Conservation (phyloP, 1,284 basidiomycete species). For the Moniliophthora roreri region DNA sequence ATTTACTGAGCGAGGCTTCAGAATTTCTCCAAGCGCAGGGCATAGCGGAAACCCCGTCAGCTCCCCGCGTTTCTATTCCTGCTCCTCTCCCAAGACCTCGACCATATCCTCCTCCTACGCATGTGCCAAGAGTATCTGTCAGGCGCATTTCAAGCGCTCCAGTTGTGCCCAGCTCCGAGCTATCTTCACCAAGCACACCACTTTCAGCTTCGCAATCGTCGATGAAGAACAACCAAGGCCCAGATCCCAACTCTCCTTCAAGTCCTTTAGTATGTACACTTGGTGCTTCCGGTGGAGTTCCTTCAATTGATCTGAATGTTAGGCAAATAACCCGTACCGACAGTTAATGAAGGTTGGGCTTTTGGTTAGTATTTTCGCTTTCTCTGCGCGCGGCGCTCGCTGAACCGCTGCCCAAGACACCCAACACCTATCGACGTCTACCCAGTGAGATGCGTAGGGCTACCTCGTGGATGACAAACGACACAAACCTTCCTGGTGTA, state of each 20-base stretch:
- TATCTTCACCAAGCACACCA: constrained; percentile 8
- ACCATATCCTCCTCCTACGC: too few relatives aligned
- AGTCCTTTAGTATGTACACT: too few relatives aligned
- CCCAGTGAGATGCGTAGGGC: background rate
- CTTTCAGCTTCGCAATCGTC: background rate
- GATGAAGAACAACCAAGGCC: too few relatives aligned
- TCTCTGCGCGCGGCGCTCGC: background rate
- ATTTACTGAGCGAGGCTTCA: constrained; percentile 15
- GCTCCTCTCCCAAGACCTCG: constrained; percentile 2
- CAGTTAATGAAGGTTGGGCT: too few relatives aligned
- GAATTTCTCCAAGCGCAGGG: constrained; percentile 46
- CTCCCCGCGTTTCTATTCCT: constrained; percentile 17
- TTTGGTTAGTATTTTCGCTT: too few relatives aligned
- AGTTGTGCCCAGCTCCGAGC: constrained; percentile 20
- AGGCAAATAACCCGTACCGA: too few relatives aligned
- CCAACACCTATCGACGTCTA: background rate
- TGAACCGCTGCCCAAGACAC: background rate
- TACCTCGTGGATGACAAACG: background rate
- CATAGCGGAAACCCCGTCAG: constrained; percentile 31
- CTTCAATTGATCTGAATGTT: too few relatives aligned
- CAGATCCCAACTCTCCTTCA: too few relatives aligned
- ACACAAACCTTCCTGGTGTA: background rate
- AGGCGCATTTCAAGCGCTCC: constrained; percentile 32
- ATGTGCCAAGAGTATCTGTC: too few relatives aligned
- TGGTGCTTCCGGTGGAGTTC: too few relatives aligned